Percentiles rank a stretch among this genome's conserved stretches.
Conservation (phyloP, 176 grass and related monocot genomes). For the Aegilops tauschii region DNA sequence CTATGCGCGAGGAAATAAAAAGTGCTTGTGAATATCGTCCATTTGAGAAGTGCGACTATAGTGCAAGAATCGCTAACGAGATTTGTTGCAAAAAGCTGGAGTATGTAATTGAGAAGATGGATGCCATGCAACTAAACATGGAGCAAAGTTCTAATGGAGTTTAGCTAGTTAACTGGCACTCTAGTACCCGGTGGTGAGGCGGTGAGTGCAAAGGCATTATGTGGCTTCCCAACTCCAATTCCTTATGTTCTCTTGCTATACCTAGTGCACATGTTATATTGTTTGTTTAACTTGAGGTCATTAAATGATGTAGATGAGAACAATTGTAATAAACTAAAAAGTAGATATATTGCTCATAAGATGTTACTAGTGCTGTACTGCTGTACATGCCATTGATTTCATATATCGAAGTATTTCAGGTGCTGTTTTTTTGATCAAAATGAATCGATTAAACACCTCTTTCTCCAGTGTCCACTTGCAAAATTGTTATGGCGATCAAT, state of each 20-base stretch:
- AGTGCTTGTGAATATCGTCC: slow-evolving; percentile 83
- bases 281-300: background rate
- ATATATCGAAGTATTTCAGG: background rate
- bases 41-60: slow-evolving; percentile 95
- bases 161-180: background rate
- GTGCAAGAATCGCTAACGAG: slow-evolving; percentile 83
- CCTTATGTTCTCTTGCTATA: background rate
- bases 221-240: background rate
- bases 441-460: no score
- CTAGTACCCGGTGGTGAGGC: background rate
- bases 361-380: background rate
- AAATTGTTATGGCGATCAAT: no score
- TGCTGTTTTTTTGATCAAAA: no score
- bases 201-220: slow-evolving; percentile 1
- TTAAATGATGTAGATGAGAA: background rate
- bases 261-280: background rate
- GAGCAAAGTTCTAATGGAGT: slow-evolving; percentile 33
- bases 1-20: slow-evolving; percentile 84
- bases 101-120: slow-evolving; percentile 73
- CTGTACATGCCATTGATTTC: background rate
- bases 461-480: no score
- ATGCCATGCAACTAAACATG: slow-evolving; percentile 68
- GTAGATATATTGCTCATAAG: background rate
- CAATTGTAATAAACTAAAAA: background rate
- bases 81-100: slow-evolving; percentile 86